Evolutionary conservation across 1,284 basidiomycete genomes (phyloP), one percentile per base, ranked within the genome.

Genomic region (Rhodotorula glutinis): DNA sequence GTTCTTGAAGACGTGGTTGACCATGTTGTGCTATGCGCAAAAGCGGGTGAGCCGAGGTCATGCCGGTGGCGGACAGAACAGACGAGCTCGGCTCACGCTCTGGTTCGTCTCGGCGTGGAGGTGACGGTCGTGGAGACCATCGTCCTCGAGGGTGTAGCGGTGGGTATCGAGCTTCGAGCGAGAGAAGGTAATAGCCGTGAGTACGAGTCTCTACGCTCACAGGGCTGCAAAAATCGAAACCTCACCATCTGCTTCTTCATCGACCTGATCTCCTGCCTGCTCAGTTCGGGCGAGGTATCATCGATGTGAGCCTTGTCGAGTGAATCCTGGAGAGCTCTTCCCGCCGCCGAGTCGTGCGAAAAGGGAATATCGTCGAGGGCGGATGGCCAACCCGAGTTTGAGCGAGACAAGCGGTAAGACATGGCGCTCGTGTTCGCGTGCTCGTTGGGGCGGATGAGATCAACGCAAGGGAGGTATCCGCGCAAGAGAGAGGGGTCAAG

Each of bases 1-100:
- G 41, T 44, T 38, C 4, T 23, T 10, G 62, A 53, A 63, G 10
- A 63, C 23, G n/a, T 17, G n/a, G n/a, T 63, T 53, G 46, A 51
- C 14, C 30, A 40, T 47, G 29, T 33, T 8, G 40, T 63, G 55
- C 54, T 53, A 30, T 19, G 30, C 23, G 30, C 11, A 1, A 29
- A 16, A 5, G 8, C 43, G 14, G 14, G 43, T 19, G 21, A 44
- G 43, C 43, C 17, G 5, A 19, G 14, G 17, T 16, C n/a, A n/a
- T n/a, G 14, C 14, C 17, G 9, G 7, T 19, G 7, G 43, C 17
- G 10, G 25, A 21, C 25, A 11, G 3, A 19, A 30, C 25, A 29
- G n/a, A 57, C 19, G 13, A 38, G 33, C 33, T 38, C 11, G 33
- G 11, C 29, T 4, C 27, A 17, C 27, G 5, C 11, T 11, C 10